Base-by-base conservation (phyloP, 257 asterid genomes). In the Osmanthus fragrans region DNA sequence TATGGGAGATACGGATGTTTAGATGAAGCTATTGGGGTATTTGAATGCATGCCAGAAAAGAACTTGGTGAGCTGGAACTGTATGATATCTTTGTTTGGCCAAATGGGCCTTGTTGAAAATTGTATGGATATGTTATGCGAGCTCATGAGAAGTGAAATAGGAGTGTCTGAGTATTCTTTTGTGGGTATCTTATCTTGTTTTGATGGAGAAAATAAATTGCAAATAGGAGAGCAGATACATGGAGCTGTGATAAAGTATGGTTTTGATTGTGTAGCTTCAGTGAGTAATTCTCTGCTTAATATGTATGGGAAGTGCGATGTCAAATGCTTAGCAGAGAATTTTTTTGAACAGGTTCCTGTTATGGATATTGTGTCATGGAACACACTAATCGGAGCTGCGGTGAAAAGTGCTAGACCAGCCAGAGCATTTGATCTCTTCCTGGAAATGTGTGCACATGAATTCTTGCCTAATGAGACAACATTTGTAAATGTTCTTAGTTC, bases 351-450 rank as follows among this genome's bases (percentile, higher is more conserved):
- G 71, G 85, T 85, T 77, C 81, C 58, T 72, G 77, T 74, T 77
- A 86, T 83, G 88, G 99, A 90, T 82, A 80, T 79, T 47, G 92
- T 92, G 45, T 82, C 96, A 1, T 92, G 94, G 96, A 94, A 89
- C 81, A 87, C 89, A 2, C 32, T 90, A 16, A 87, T 92, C 54
- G 83, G 88, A 2, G 91, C 90, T 23, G 70, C 84, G 82, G 88
- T 80, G 2, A 84, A 84, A n/a, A 68, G 85, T 60, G 84, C 82
- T 66, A 74, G 36, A 49, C 89, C 89, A 11, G 74, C 51, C 72
- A 88, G 77, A 86, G 87, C 90, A 34, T 73, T 90, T 47, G 76
- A 67, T 70, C 5, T 76, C 76, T 90, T 91, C 80, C 42, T 32
- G 68, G 74, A 82, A 69, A 89, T 94, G 94, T 49, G 82, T 64